Conservation (phyloP, 2,329 filamentous ascomycete species). For the Elsinoe ampelina region DNA sequence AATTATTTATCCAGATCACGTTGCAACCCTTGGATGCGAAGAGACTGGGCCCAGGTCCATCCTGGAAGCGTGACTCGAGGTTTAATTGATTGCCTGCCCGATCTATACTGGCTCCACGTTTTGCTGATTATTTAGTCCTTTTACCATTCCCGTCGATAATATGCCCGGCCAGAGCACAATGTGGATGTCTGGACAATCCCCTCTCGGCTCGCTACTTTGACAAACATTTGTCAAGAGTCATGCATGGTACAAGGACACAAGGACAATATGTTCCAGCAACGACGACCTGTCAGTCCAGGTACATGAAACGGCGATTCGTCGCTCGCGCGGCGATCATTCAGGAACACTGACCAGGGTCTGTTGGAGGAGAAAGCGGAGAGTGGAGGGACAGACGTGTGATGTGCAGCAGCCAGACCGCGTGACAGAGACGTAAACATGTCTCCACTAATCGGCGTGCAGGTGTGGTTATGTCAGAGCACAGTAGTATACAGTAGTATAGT, state of each 20-base stretch:
- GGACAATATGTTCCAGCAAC: too few species aligned
- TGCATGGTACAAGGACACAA: too few species aligned
- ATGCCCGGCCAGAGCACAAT: too few species aligned
- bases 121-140: background rate
- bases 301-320: background rate
- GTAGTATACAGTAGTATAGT: background rate
- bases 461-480: background rate
- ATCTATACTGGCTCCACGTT: conserved; percentile 2
- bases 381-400: background rate
- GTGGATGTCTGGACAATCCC: background rate
- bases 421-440: background rate
- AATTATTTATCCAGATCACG: conserved; percentile 1
- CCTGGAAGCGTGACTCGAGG: conserved; percentile 1
- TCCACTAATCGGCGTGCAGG: conserved; percentile 6
- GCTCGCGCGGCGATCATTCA: conserved; percentile 8
- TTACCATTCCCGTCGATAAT: too few species aligned
- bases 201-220: background rate
- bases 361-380: background rate
- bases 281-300: background rate
- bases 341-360: background rate
- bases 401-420: conserved; percentile 3
- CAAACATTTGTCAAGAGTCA: too few species aligned
- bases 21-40: background rate
- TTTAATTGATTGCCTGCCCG: conserved; percentile 1
- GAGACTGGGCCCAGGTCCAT: background rate